These are phyloP conservation scores for Hibiscus syriacus DNA, from an alignment of 345 rosid species.

Conservation along the genomic window DNA sequence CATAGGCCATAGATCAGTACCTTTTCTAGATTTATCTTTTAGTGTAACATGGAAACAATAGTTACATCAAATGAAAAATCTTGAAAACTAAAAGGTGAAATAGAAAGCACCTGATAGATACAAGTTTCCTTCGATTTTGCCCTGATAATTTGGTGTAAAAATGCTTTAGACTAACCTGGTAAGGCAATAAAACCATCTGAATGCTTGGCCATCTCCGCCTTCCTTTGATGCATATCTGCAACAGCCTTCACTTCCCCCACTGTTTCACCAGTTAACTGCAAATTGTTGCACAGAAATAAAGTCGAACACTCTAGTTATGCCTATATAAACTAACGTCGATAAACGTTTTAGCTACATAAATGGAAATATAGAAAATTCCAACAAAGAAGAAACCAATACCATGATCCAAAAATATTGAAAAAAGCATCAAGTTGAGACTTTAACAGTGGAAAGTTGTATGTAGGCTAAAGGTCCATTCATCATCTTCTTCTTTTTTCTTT, in stretches of 20 bases:
- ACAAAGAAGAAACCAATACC: too few relatives aligned
- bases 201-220: constrained; percentile 99
- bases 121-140: not conserved
- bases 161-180: constrained; percentile 64
- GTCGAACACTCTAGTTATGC: too few relatives aligned
- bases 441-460: constrained; percentile 4
- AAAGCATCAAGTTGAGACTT: not conserved
- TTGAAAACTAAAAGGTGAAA: constrained; percentile 8
- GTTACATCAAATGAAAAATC: constrained; percentile 1
- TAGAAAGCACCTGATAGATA: constrained; percentile 16
- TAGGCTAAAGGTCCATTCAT: constrained; percentile 4
- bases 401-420: not conserved
- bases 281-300: constrained; percentile 26
- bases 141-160: constrained; percentile 15
- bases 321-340: too few relatives aligned
- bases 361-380: too few relatives aligned
- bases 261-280: constrained; percentile 97
- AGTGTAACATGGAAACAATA: constrained; percentile 46
- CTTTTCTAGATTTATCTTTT: constrained; percentile 25
- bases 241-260: constrained; percentile 99
- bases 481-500: not conserved
- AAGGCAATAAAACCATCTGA: constrained; percentile 99
- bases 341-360: too few relatives aligned
- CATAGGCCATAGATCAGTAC: too few relatives aligned
- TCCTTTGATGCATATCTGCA: constrained; percentile 98